Percentiles rank a stretch among this genome's conserved stretches.
Evolutionary conservation across 1,284 basidiomycete species (phyloP).

Genomic region (Golubevia pallescens): DNA sequence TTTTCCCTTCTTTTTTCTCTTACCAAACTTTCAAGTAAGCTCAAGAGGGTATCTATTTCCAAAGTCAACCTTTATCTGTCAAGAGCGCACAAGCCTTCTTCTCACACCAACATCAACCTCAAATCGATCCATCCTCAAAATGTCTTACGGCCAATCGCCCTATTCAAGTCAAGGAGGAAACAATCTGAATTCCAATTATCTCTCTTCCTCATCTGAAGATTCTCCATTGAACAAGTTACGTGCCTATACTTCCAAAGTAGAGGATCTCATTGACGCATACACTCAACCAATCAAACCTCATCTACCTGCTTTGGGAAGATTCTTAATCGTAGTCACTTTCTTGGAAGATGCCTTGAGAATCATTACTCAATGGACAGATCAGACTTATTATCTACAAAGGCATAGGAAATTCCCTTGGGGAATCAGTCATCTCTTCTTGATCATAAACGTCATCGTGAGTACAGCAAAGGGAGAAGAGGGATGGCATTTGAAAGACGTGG

Average conservation of each 20-base stretch:
- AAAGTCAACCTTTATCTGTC: no score
- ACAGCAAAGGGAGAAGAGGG: no score
- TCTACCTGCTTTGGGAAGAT: slow-evolving; percentile 91
- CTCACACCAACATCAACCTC: no score
- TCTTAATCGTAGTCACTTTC: slow-evolving; percentile 98
- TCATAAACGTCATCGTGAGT: slow-evolving; percentile 89
- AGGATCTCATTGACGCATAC: slow-evolving; percentile 90
- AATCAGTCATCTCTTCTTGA: slow-evolving; percentile 87
- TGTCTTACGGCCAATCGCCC: no score
- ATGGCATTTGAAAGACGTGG: no score
- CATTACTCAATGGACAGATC: slow-evolving; percentile 91
- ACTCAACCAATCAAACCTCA: slow-evolving; percentile 93
- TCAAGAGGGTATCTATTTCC: no score
- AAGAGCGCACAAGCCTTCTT: no score
- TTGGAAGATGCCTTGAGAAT: slow-evolving; percentile 95
- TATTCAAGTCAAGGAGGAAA: no score
- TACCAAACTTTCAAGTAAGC: no score
- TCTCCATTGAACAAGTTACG: slow-evolving; percentile 79
- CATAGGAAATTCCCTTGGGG: slow-evolving; percentile 95
- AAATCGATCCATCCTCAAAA: no score
- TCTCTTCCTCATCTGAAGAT: slow-evolving; percentile 22
- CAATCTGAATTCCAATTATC: slow-evolving; percentile 1
- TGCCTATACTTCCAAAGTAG: slow-evolving; percentile 74
- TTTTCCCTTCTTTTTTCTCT: no score
- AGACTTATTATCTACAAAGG: slow-evolving; percentile 71